Conservation (phyloP, 2,329 filamentous ascomycete genomes). For the Scolecobasidium constrictum region DNA sequence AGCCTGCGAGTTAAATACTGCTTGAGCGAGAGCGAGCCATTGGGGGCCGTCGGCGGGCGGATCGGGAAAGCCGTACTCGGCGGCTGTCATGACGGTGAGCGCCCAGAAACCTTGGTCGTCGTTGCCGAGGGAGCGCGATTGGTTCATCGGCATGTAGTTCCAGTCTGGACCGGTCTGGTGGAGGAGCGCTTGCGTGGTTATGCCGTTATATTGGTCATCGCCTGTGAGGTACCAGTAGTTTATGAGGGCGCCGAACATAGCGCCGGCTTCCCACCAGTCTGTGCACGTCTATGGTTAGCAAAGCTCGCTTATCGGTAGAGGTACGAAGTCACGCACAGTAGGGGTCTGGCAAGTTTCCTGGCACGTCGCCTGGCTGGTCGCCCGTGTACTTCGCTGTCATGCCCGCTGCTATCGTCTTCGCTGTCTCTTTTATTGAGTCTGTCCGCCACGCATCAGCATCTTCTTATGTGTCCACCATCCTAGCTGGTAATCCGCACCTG, state of each 20-base stretch:
- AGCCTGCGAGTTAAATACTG: conserved; percentile 29
- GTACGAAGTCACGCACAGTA: conserved; percentile 46
- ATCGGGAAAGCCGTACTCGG: conserved; percentile 37
- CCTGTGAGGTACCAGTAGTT: conserved; percentile 34
- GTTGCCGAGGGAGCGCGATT: conserved; percentile 41
- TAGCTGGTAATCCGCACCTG: neutral
- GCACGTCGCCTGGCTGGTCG: conserved; percentile 46
- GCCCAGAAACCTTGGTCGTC: conserved; percentile 51
- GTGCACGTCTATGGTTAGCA: conserved; percentile 17
- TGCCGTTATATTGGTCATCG: conserved; percentile 29
- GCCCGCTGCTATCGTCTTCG: conserved; percentile 49
- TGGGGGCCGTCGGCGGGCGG: conserved; percentile 22
- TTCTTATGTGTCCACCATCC: neutral
- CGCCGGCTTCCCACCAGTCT: conserved; percentile 30
- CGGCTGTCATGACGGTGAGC: conserved; percentile 44
- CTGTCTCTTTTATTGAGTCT: conserved; percentile 53
- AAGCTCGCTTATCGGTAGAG: conserved; percentile 40
- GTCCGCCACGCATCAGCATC: conserved; percentile 4
- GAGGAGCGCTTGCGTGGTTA: conserved; percentile 31
- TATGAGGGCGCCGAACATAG: conserved; percentile 28
- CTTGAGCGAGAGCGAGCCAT: conserved; percentile 19
- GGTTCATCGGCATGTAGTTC: conserved; percentile 29
- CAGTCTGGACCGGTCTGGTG: conserved; percentile 29
- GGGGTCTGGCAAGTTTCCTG: conserved; percentile 41
- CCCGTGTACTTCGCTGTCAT: conserved; percentile 54